A percentile compares a stretch with the other conserved stretches of the same genome.
Conservation (phyloP, 2,329 filamentous ascomycete genomes). For the Parastagonospora avenae region DNA sequence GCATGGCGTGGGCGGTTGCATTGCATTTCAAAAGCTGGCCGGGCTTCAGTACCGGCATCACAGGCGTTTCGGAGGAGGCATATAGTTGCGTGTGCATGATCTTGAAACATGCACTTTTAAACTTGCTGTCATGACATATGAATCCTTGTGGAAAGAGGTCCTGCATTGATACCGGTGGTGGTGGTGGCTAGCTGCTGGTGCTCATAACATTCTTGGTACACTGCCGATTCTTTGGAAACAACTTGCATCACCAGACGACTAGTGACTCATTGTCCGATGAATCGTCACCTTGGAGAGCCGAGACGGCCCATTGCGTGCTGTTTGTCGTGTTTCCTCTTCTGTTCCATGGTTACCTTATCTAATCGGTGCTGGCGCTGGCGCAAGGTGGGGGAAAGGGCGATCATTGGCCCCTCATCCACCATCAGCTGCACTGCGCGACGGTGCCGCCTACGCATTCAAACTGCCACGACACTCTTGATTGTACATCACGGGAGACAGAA, state of each 20-base stretch:
- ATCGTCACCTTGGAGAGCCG: background rate
- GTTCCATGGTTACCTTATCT: conserved; percentile 3
- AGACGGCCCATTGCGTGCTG: background rate
- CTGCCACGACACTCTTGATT: background rate
- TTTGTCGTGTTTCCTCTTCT: background rate
- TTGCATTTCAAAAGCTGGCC: conserved; percentile 8
- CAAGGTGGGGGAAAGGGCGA: background rate
- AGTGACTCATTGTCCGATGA: no score
- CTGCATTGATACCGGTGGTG: no score
- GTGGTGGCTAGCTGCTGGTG: no score
- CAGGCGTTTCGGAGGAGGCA: no score
- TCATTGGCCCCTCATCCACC: background rate
- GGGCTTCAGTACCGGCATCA: no score
- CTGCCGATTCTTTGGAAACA: no score
- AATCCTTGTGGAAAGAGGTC: no score
- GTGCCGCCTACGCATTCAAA: background rate
- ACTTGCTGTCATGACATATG: no score
- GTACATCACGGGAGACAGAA: background rate
- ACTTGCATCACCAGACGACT: no score
- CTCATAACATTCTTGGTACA: no score
- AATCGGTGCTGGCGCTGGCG: background rate
- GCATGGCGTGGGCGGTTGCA: conserved; percentile 30
- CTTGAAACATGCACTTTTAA: no score
- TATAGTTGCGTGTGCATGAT: no score
- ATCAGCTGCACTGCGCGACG: background rate